Percentiles rank a stretch among this genome's conserved stretches.
Evolutionary conservation across 78 protist species (phyloP).

Genomic region (Carpediemonas membranifera): DNA sequence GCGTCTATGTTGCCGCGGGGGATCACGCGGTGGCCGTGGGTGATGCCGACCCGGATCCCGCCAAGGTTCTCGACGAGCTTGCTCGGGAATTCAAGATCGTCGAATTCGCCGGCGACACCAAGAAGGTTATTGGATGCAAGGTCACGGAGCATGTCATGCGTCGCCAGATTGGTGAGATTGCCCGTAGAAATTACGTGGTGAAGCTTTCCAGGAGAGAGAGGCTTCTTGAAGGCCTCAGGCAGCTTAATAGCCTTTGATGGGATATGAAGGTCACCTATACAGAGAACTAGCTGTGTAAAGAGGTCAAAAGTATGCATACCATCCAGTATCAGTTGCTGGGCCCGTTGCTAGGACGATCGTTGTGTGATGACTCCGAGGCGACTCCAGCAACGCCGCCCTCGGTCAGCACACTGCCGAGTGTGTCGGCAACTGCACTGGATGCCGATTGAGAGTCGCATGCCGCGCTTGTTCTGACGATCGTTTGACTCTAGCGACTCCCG

Average conservation of each 20-base stretch:
- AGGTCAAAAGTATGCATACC: too few species aligned
- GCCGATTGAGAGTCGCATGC: too few species aligned
- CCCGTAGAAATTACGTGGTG: constrained; percentile 89
- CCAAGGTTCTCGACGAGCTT: constrained; percentile 36
- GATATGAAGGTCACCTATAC: constrained; percentile 91
- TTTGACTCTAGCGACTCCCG: too few species aligned
- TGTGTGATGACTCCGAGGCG: not conserved
- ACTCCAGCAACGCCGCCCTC: not conserved
- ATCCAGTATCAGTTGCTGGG: too few species aligned
- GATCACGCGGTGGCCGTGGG: constrained; percentile 54
- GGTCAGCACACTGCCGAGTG: not conserved
- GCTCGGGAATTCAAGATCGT: constrained; percentile 32
- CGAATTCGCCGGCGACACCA: constrained; percentile 30
- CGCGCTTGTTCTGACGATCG: too few species aligned
- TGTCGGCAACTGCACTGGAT: too few species aligned
- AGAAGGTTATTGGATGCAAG: constrained; percentile 4
- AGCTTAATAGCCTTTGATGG: constrained; percentile 80
- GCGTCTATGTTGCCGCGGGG: constrained; percentile 75
- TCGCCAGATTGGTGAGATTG: constrained; percentile 69
- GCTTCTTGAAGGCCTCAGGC: constrained; percentile 69
- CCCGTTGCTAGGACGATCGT: too few species aligned
- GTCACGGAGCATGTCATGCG: constrained; percentile 31
- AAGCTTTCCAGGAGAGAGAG: constrained; percentile 87
- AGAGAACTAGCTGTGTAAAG: constrained; percentile 71
- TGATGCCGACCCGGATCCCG: constrained; percentile 56